A percentile compares a stretch with the other conserved stretches of the same genome.
Evolutionary conservation across 306 rosid species (phyloP).

Genomic region (Purshia tridentata): DNA sequence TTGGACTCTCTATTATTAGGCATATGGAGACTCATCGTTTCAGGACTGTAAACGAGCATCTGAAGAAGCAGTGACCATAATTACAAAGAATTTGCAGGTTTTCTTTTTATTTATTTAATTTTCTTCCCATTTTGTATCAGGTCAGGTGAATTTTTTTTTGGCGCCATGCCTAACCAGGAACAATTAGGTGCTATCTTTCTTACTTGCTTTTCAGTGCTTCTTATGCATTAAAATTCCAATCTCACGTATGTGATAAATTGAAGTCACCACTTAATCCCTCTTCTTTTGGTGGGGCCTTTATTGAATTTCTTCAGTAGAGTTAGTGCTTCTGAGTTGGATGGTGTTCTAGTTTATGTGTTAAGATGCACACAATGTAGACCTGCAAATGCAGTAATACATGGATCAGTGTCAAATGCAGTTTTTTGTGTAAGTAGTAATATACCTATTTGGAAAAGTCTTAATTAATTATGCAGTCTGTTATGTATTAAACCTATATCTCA

Average conservation of each 20-base stretch:
- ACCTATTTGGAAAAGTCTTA: not conserved
- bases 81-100: constrained; percentile 79
- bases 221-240: not conserved
- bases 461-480: not conserved
- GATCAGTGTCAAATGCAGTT: not conserved
- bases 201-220: not conserved
- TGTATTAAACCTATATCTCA: not conserved
- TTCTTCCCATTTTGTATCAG: constrained; percentile 17
- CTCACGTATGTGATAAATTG: no score
- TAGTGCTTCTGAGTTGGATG: not conserved
- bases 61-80: constrained; percentile 74
- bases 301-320: not conserved
- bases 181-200: not conserved
- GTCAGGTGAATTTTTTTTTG: not conserved
- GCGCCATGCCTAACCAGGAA: constrained; percentile 15
- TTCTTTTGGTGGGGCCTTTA: not conserved
- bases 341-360: not conserved
- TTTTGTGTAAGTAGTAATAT: not conserved
- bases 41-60: constrained; percentile 87
- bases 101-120: constrained; percentile 15
- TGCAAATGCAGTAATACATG: not conserved
- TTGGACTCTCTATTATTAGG: constrained; percentile 40
- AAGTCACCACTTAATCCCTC: no score
- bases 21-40: constrained; percentile 90
- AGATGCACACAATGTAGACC: not conserved